A percentile compares a stretch with the other conserved stretches of the same genome.
phyloP scores from a whole-genome alignment of 2,329 filamentous ascomycete species.

The Karstenula rhodostoma region DNA sequence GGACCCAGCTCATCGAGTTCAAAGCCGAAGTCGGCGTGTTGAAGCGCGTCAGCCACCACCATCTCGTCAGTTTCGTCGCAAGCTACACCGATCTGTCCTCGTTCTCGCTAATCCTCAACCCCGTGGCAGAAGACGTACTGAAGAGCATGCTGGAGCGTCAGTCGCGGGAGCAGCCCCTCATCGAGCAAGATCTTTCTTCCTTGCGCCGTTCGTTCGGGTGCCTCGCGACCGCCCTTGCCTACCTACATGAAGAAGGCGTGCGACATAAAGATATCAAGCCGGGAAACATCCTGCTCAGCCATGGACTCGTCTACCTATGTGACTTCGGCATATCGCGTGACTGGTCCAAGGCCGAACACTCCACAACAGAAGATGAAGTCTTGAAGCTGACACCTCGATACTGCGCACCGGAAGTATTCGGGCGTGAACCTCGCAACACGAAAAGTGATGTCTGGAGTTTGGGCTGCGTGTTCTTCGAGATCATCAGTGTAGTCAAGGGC shows the following conservation, averaged over 20 bases:
- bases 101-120: slow-evolving; percentile 31
- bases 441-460: slow-evolving; percentile 29
- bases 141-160: slow-evolving; percentile 30
- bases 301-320: slow-evolving; percentile 22
- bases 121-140: slow-evolving; percentile 31
- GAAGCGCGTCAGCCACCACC: slow-evolving; percentile 24
- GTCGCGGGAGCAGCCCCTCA: slow-evolving; percentile 20
- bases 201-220: slow-evolving; percentile 23
- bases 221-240: slow-evolving; percentile 19
- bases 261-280: slow-evolving; percentile 30
- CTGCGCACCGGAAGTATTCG: slow-evolving; percentile 28
- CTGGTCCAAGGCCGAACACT: slow-evolving; percentile 22
- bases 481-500: slow-evolving; percentile 28
- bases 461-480: slow-evolving; percentile 31
- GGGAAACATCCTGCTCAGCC: slow-evolving; percentile 23
- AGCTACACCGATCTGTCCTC: slow-evolving; percentile 27
- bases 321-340: slow-evolving; percentile 27
- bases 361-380: slow-evolving; percentile 25
- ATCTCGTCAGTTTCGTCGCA: slow-evolving; percentile 25
- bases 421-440: slow-evolving; percentile 20
- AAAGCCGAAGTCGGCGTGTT: slow-evolving; percentile 24
- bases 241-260: slow-evolving; percentile 23
- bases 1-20: slow-evolving; percentile 27
- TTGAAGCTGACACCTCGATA: slow-evolving; percentile 25
- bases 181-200: slow-evolving; percentile 10